A percentile compares a stretch with the other conserved stretches of the same genome.
phyloP scores from a whole-genome alignment of 179 eudicot genomes.

The Silene coronaria region DNA sequence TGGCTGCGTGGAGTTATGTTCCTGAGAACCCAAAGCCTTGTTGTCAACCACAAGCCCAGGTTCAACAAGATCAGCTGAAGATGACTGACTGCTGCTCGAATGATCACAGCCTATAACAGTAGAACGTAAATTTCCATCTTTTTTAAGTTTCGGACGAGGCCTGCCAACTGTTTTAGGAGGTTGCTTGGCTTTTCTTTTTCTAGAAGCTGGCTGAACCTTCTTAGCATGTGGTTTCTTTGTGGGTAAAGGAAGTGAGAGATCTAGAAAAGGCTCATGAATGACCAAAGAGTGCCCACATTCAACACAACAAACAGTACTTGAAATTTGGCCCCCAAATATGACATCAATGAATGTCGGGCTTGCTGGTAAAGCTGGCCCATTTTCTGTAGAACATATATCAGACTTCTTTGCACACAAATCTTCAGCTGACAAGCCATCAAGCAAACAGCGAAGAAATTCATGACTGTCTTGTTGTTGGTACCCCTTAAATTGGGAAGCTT shows the following conservation, averaged over 20 bases:
- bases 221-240: conserved; percentile 59
- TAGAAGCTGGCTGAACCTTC: conserved; percentile 38
- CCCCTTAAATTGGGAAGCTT: conserved; percentile 91
- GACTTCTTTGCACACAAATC: conserved; percentile 42
- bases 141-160: conserved; percentile 43
- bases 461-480: conserved; percentile 93
- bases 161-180: conserved; percentile 63
- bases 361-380: conserved; percentile 24
- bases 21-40: conserved; percentile 19
- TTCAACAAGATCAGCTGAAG: conserved; percentile 24
- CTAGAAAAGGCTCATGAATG: conserved; percentile 77
- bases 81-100: conserved; percentile 26
- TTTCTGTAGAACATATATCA: conserved; percentile 24
- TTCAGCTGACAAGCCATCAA: conserved; percentile 76
- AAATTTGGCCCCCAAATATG: conserved; percentile 77
- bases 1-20: conserved; percentile 17
- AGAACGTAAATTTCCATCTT: conserved; percentile 30
- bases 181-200: conserved; percentile 55
- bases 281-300: conserved; percentile 80
- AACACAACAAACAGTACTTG: conserved; percentile 75
- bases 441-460: conserved; percentile 82
- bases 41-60: conserved; percentile 25
- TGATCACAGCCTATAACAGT: conserved; percentile 26
- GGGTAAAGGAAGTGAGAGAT: conserved; percentile 85
- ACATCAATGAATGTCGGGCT: conserved; percentile 64